Base-by-base conservation (phyloP, 768 basidiomycete species). In the Pulveroboletus sp. region DNA sequence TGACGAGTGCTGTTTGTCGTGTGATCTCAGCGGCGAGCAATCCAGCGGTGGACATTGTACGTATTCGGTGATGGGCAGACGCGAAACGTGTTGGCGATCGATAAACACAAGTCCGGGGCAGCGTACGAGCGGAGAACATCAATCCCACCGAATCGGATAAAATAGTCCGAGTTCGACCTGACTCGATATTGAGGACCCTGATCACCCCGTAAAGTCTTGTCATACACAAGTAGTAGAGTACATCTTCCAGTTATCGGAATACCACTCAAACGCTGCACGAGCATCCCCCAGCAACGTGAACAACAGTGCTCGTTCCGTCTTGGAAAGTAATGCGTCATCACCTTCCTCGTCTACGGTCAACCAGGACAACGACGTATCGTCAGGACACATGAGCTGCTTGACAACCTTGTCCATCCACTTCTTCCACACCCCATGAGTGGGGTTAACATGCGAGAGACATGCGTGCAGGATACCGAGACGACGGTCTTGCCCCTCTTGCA, bases 11-110 rank as follows among this genome's bases (percentile, higher is more conserved):
- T 8, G 73, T 81, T 57, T 84, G 82, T 35, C 73, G 63, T 5
- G 72, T 69, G 58, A 89, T 80, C 58, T 84, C 77, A 39, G 74
- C 66, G 48, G 76, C 72, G 40, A 87, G 71, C 3, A 76, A 59
- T 28, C 74, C 72, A 15, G 67, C 51, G 30, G 69, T 69, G 39
- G 73, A 56, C 77, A 78, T 78, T 44, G 55, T 60, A 55, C 67
- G 63, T 10, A 41, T 27, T 32, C 27, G 32, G 43, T 55, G 46
- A 53, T 41, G 55, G 43, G 39, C 47, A 10, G 47, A 57, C 43
- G 37, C 56, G 18, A 53, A 51, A 38, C 47, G 47, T 17, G 51
- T 41, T 35, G 48, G 57, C 39, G 57, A 73, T 75, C 73, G 74
- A 75, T 73, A 56, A 52, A 47, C 5, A 39, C 57, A 39, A 44